Evolutionary conservation across 805 yeast genomes (phyloP).

Genomic region (Blastobotrys peoriensis): DNA sequence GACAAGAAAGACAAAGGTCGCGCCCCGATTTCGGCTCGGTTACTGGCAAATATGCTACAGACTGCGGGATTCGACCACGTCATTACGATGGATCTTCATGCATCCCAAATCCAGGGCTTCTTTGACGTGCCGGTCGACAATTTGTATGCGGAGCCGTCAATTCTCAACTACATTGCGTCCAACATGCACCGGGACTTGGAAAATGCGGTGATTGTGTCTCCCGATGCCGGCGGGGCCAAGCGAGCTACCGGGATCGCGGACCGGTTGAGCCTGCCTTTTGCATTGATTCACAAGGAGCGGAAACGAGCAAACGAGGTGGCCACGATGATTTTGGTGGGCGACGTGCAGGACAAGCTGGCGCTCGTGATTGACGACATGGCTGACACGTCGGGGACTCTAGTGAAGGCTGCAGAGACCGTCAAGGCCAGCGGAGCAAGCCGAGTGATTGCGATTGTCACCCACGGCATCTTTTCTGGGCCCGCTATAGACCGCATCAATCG

Average conservation of each 20-base stretch:
- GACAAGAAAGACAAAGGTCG: slow-evolving; percentile 94
- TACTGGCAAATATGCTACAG: slow-evolving; percentile 83
- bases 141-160: slow-evolving; percentile 90
- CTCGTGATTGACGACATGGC: slow-evolving; percentile 96
- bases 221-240: slow-evolving; percentile 99
- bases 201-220: slow-evolving; percentile 78
- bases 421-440: slow-evolving; percentile 73
- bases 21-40: slow-evolving; percentile 94
- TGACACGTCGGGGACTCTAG: slow-evolving; percentile 95
- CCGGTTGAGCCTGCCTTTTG: slow-evolving; percentile 83
- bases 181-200: slow-evolving; percentile 40
- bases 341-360: slow-evolving; percentile 77
- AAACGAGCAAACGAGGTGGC: slow-evolving; percentile 93
- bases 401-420: slow-evolving; percentile 87
- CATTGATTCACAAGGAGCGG: slow-evolving; percentile 94
- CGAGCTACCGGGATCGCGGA: slow-evolving; percentile 94
- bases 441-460: slow-evolving; percentile 92
- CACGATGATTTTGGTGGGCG: slow-evolving; percentile 94
- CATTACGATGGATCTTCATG: slow-evolving; percentile 94
- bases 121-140: slow-evolving; percentile 94
- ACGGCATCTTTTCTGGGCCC: slow-evolving; percentile 84
- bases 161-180: slow-evolving; percentile 71
- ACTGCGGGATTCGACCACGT: slow-evolving; percentile 96
- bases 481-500: slow-evolving; percentile 69
- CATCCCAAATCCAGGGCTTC: slow-evolving; percentile 96